Base-by-base conservation (phyloP, 1,284 basidiomycete genomes). In the Bjerkandera adusta region DNA sequence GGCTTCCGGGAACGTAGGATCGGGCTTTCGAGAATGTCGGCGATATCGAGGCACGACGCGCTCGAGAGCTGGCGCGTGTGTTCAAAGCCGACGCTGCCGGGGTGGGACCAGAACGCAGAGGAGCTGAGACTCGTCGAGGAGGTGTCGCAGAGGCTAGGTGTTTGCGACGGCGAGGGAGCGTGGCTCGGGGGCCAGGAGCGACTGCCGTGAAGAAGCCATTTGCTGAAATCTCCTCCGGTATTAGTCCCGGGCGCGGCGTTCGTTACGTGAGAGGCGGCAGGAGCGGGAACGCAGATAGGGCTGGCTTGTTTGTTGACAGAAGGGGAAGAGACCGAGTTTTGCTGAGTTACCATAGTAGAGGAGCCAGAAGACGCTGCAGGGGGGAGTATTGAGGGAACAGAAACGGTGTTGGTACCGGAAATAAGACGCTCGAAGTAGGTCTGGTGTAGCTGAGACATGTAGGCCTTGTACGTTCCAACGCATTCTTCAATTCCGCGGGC, bases 401-500 rank as follows among this genome's bases (percentile, higher is more conserved):
- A 25, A 36, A 41, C 32, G 15, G 20, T 11, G 33, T 26, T 15
- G 25, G n/a, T n/a, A n/a, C 45, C 36, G 4, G 29, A 36, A 13
- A 70, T 42, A 37, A 72, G 59, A 1, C 63, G 61, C 41, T 72
- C 64, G 49, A 72, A 77, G 59, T 75, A 78, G 34, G 68, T 60
- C 45, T 67, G 67, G 24, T 65, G 62, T 55, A 69, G 74, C 48
- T 71, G 67, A 48, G 73, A 66, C 79, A 81, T 81, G 54, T 74
- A 70, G 33, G 68, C 62, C 50, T 68, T 69, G 59, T 82, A 83
- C 4, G 73, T 72, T 25, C 77, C 79, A 45, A 73, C 68, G 42
- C 64, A 70, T 57, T 82, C 77, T 55, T 76, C 70, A 37, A 78
- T 66, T 27, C 73, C 74, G 24, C 56, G 49, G 15, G 71, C 66